Conservation (phyloP, 2,329 filamentous ascomycete species). For the Pyricularia pennisetigena region DNA sequence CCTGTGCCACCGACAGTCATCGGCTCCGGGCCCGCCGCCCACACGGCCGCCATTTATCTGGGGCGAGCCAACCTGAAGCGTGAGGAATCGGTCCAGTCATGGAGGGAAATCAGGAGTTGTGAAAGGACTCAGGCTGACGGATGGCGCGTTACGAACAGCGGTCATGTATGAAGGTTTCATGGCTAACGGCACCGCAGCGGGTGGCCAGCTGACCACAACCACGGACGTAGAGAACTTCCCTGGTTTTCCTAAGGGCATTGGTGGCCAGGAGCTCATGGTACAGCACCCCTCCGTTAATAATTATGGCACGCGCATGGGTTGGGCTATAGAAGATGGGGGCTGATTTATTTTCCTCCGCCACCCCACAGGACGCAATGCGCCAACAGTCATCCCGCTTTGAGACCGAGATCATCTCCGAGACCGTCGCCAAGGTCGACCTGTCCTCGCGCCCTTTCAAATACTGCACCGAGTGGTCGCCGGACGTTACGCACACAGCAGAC, state of each 20-base stretch:
- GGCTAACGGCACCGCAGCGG: constrained; percentile 90
- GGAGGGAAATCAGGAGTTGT: background rate
- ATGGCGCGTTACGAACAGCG: constrained; percentile 30
- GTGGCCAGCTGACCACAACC: constrained; percentile 94
- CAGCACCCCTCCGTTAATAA: constrained; percentile 10
- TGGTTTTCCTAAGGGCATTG: constrained; percentile 83
- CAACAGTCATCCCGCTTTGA: constrained; percentile 86
- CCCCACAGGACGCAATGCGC: constrained; percentile 69
- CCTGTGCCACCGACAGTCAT: constrained; percentile 41
- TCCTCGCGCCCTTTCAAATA: constrained; percentile 80
- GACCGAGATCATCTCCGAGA: constrained; percentile 88
- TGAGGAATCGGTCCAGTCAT: constrained; percentile 24
- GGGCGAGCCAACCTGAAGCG: constrained; percentile 87
- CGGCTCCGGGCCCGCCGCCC: constrained; percentile 93
- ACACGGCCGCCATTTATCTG: constrained; percentile 95
- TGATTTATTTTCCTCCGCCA: constrained; percentile 5
- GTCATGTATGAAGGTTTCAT: constrained; percentile 97
- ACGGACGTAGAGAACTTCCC: constrained; percentile 99
- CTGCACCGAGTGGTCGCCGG: constrained; percentile 82
- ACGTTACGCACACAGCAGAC: constrained; percentile 79
- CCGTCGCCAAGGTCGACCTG: constrained; percentile 80
- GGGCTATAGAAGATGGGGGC: background rate
- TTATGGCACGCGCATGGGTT: background rate
- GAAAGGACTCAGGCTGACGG: background rate
- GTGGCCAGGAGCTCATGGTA: constrained; percentile 80